phyloP scores from a whole-genome alignment of 140 eudicot genomes.

The Ambrosia hybrid region DNA sequence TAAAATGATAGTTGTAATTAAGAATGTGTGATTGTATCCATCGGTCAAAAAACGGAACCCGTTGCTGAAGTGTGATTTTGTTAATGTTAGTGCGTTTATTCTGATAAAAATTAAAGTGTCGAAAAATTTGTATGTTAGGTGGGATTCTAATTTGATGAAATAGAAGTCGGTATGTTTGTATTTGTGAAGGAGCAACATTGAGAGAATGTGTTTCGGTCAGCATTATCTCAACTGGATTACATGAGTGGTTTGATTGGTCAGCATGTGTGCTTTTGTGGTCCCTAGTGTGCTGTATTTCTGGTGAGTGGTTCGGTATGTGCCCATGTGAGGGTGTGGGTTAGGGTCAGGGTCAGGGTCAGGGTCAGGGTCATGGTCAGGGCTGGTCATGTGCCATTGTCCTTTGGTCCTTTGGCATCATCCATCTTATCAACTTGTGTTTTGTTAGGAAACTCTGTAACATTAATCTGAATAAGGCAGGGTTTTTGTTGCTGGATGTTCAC shows the following conservation, averaged over 20 bases:
- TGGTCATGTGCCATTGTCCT: constrained; percentile 22
- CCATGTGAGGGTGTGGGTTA: constrained; percentile 35
- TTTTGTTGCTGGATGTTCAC: constrained; percentile 15
- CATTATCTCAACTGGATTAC: constrained; percentile 18
- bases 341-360: constrained; percentile 18
- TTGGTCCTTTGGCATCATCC: constrained; percentile 34
- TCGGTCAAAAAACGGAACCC: background rate
- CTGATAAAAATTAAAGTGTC: constrained; percentile 4
- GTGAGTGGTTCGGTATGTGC: constrained; percentile 6
- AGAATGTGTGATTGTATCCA: background rate
- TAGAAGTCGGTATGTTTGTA: constrained; percentile 18
- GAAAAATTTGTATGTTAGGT: background rate
- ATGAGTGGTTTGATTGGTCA: constrained; percentile 22
- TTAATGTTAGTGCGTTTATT: constrained; percentile 16
- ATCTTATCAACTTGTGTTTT: constrained; percentile 23
- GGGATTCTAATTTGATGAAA: constrained; percentile 3
- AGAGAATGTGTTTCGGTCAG: constrained; percentile 14
- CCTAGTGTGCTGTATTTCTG: constrained; percentile 20
- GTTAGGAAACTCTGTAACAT: constrained; percentile 19
- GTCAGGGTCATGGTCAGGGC: too few relatives aligned
- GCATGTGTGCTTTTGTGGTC: too few relatives aligned
- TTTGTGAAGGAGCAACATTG: background rate
- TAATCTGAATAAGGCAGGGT: background rate
- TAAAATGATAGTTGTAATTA: too few relatives aligned
- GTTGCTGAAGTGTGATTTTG: constrained; percentile 13